Evolutionary conservation across 768 basidiomycete genomes (phyloP).

Genomic region (Mycena amicta): DNA sequence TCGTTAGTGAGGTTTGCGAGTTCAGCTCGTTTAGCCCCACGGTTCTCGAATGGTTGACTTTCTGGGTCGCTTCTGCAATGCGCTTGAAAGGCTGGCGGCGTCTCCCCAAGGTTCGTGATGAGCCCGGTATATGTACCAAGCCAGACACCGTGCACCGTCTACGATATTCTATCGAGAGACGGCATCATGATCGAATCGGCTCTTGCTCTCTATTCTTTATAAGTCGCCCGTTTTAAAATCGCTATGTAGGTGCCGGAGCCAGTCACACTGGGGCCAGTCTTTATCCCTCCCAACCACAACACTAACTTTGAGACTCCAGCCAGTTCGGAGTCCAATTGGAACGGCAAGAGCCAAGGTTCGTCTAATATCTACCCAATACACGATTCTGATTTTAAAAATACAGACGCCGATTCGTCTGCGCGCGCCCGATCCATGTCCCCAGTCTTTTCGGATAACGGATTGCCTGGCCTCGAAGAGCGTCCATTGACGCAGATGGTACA

Average conservation of each 20-base stretch:
- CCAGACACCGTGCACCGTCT: conserved; percentile 31
- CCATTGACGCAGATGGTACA: conserved; percentile 21
- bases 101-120: conserved; percentile 44
- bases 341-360: conserved; percentile 42
- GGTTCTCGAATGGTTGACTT: conserved; percentile 52
- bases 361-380: not conserved
- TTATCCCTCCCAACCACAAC: conserved; percentile 28
- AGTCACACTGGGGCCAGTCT: conserved; percentile 30
- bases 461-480: conserved; percentile 16
- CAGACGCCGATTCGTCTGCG: conserved; percentile 35
- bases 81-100: conserved; percentile 33
- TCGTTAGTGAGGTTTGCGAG: conserved; percentile 48
- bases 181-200: conserved; percentile 30
- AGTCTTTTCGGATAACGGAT: conserved; percentile 28
- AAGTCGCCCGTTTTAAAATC: conserved; percentile 11
- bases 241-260: conserved; percentile 47
- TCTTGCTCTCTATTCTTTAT: conserved; percentile 26
- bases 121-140: conserved; percentile 20
- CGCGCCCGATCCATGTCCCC: conserved; percentile 29
- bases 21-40: conserved; percentile 46
- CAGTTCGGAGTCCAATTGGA: conserved; percentile 48
- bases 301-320: conserved; percentile 30
- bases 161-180: conserved; percentile 30
- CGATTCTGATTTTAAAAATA: conserved; percentile 5
- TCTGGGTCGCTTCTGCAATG: conserved; percentile 61